Conservation (phyloP, 208 protist genomes). For the Trichomonas vaginalis region DNA sequence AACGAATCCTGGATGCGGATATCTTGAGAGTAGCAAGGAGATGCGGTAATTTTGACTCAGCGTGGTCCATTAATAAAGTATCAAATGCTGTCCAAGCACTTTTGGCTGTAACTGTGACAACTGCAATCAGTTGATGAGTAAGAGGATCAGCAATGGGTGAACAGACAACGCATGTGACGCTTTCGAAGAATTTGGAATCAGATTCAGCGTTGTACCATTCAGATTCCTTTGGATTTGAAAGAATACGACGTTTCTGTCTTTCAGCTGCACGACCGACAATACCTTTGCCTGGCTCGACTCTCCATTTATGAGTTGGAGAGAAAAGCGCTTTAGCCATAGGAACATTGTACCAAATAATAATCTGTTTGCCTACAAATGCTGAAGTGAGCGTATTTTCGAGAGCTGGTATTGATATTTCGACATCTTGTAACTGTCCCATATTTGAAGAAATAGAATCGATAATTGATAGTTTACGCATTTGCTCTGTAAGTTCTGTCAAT, state of each 20-base stretch:
- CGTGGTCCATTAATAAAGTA: neutral
- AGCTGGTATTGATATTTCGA: neutral
- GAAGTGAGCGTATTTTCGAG: neutral
- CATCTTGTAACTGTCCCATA: constrained; percentile 4
- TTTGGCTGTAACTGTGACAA: neutral
- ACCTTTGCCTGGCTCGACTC: neutral
- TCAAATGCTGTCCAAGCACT: neutral
- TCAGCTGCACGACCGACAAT: neutral
- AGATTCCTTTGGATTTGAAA: neutral
- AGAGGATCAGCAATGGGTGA: neutral
- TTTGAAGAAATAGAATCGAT: constrained; percentile 1
- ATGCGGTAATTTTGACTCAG: neutral
- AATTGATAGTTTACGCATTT: neutral
- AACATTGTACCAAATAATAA: neutral
- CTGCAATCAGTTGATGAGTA: neutral
- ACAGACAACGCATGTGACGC: neutral
- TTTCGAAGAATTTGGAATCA: neutral
- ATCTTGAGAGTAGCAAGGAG: neutral
- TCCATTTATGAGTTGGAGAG: neutral
- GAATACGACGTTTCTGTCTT: neutral
- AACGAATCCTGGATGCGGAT: neutral
- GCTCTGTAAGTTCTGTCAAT: neutral
- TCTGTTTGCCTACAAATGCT: neutral
- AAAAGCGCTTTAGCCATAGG: neutral
- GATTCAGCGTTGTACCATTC: neutral